These are phyloP conservation scores for Comarum palustre DNA, from an alignment of 306 rosid species.

Conservation along the genomic window DNA sequence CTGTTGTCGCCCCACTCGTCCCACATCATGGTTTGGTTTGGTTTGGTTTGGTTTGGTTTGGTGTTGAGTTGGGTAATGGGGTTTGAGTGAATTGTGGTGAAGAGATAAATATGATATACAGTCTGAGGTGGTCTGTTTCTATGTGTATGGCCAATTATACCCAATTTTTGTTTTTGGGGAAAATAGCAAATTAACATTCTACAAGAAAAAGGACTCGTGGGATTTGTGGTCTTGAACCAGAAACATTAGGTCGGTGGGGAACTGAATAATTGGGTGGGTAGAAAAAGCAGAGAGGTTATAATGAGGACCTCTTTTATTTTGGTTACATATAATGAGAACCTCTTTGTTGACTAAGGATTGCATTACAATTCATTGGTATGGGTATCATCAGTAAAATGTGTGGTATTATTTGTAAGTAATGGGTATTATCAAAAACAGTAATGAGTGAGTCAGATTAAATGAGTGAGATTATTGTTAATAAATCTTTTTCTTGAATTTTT, in stretches of 20 bases:
- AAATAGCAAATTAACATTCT: background rate
- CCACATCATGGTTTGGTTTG: conserved; percentile 43
- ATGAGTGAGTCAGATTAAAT: no score
- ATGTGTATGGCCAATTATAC: background rate
- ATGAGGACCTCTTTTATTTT: no score
- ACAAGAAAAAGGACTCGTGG: background rate
- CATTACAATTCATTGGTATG: no score
- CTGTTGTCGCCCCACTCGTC: conserved; percentile 39
- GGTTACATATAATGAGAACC: no score
- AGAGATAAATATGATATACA: background rate
- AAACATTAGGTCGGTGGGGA: background rate
- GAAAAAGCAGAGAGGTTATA: no score
- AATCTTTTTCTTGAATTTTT: no score
- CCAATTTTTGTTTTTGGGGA: background rate
- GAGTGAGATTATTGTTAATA: no score
- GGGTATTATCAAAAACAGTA: no score
- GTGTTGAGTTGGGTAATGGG: background rate
- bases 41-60: background rate
- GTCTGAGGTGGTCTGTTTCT: conserved; percentile 1
- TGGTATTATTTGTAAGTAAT: no score
- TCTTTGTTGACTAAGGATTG: no score
- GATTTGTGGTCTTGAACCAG: background rate
- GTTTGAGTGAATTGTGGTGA: background rate
- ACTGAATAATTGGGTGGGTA: background rate
- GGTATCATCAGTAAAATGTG: no score